Conservation (phyloP, 352 stramenopile species). For the Pythium aquatile region DNA sequence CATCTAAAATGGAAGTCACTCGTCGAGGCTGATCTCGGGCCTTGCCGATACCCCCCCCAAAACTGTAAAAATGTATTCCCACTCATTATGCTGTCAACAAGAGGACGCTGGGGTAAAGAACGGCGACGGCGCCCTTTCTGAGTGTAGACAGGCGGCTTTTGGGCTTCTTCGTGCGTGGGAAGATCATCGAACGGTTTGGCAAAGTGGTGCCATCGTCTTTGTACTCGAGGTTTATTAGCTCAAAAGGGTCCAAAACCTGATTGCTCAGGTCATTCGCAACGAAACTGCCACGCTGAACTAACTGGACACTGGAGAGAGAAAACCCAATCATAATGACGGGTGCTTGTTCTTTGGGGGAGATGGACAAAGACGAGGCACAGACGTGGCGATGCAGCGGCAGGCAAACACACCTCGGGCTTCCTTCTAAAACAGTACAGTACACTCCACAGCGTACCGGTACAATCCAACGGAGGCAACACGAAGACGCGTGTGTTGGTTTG, state of each 20-base stretch:
- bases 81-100: too few relatives aligned
- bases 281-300: background rate
- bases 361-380: background rate
- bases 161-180: background rate
- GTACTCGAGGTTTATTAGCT: background rate
- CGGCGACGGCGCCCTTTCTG: too few relatives aligned
- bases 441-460: too few relatives aligned
- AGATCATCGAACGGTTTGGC: background rate
- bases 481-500: too few relatives aligned
- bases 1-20: too few relatives aligned
- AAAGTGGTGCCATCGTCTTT: background rate
- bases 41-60: too few relatives aligned
- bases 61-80: too few relatives aligned
- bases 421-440: background rate
- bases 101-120: too few relatives aligned
- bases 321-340: background rate
- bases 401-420: too few relatives aligned
- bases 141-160: too few relatives aligned
- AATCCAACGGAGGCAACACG: too few relatives aligned
- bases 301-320: background rate
- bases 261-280: background rate
- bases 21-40: too few relatives aligned
- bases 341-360: background rate
- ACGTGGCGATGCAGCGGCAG: background rate
- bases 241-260: background rate